A percentile compares a stretch with the other conserved stretches of the same genome.
These are phyloP conservation scores for Isabelozyma heimii DNA, from an alignment of 805 yeast species.

Conservation along the genomic window DNA sequence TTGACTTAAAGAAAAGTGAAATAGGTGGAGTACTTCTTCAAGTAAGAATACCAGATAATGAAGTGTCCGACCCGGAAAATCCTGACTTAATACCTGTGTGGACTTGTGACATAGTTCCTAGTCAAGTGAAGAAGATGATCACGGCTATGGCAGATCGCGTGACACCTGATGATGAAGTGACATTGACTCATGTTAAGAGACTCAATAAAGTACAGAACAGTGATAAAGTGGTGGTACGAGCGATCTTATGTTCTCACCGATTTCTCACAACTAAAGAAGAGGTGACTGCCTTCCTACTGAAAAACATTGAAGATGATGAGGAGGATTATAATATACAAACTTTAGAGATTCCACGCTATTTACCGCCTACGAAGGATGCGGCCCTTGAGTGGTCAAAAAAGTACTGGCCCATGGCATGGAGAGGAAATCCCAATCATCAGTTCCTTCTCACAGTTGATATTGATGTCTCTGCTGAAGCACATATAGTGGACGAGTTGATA, in stretches of 20 bases:
- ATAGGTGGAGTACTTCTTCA: constrained; percentile 47
- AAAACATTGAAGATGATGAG: constrained; percentile 6
- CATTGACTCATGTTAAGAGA: constrained; percentile 51
- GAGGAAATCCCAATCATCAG: constrained; percentile 83
- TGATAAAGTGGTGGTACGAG: constrained; percentile 19
- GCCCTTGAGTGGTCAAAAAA: constrained; percentile 60
- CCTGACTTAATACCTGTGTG: constrained; percentile 41
- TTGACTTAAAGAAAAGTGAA: constrained; percentile 46
- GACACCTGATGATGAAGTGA: constrained; percentile 21
- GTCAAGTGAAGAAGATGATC: constrained; percentile 23
- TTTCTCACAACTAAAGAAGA: constrained; percentile 22
- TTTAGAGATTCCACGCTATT: constrained; percentile 50
- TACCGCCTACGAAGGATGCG: constrained; percentile 72
- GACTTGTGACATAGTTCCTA: constrained; percentile 46
- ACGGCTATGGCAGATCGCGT: constrained; percentile 23
- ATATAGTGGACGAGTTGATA: constrained; percentile 16
- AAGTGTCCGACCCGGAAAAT: constrained; percentile 8
- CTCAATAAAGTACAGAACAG: constrained; percentile 34
- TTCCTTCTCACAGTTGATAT: constrained; percentile 54
- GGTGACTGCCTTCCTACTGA: constrained; percentile 15
- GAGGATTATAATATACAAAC: constrained; percentile 7
- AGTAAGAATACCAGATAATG: constrained; percentile 26
- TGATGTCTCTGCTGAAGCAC: constrained; percentile 43
- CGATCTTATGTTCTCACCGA: constrained; percentile 47
- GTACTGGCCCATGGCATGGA: constrained; percentile 92